Conservation (phyloP, 2,329 filamentous ascomycete genomes). For the Fonsecaea nubica region DNA sequence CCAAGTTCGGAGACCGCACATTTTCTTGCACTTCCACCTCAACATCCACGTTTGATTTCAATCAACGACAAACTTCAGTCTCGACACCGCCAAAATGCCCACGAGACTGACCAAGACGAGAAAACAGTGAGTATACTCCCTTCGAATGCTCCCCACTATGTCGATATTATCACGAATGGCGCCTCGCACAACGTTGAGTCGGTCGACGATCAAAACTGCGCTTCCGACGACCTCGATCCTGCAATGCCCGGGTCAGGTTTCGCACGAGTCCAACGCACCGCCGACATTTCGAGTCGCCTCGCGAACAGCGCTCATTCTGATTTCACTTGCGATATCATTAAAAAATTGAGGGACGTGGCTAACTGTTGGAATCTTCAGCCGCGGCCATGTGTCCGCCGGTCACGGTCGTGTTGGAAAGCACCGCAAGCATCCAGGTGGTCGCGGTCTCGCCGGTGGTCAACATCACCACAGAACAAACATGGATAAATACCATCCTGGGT, state of each 20-base stretch:
- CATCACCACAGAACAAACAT: conserved; percentile 97
- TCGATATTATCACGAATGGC: not conserved
- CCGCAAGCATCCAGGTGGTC: conserved; percentile 85
- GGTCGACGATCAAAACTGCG: conserved; percentile 1
- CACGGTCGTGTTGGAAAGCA: conserved; percentile 99
- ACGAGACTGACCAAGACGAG: conserved; percentile 59
- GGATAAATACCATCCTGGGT: conserved; percentile 96
- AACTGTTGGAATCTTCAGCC: conserved; percentile 61
- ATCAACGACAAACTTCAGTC: conserved; percentile 30
- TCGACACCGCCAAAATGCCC: conserved; percentile 56
- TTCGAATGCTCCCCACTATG: not conserved
- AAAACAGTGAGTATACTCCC: conserved; percentile 51
- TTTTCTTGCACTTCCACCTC: conserved; percentile 11
- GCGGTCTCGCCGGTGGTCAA: conserved; percentile 95
- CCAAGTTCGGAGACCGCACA: conserved; percentile 16
- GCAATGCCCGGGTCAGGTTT: not conserved
- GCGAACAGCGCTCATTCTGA: not conserved
- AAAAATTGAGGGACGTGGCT: conserved; percentile 37
- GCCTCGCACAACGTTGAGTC: conserved; percentile 33
- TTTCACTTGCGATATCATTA: not conserved
- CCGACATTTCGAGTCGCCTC: not conserved
- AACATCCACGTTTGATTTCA: conserved; percentile 2
- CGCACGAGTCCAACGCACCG: not conserved
- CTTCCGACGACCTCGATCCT: not conserved
- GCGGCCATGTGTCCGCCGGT: conserved; percentile 97